Base-by-base conservation (phyloP, 1,284 basidiomycete genomes). In the Puccinia novopanici region DNA sequence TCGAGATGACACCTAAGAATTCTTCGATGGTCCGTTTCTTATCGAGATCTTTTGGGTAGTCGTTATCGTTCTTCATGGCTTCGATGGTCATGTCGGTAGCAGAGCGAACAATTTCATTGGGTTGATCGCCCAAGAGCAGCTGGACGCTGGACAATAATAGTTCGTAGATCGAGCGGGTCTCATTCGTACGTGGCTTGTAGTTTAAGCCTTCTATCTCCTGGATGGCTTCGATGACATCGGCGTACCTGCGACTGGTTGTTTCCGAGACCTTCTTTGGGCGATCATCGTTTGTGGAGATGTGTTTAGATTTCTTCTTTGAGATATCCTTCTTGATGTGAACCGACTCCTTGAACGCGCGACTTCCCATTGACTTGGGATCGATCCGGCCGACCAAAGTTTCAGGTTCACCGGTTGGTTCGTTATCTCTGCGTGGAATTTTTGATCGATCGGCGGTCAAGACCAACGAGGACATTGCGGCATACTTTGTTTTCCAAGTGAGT, bases 11-110 rank as follows among this genome's bases (percentile, higher is more conserved):
- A 0, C 93, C 90, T 3, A 96, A 85, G 71, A 98, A 89, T 17
- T 91, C 90, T 86, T 98, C 92, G 42, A 96, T 90, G 84, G 98
- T 95, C 87, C 91, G 93, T 87, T 98, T 97, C 89, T 96, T 96
- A 89, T 99, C 97, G 84, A 98, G 94, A 86, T 99, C 96, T 87
- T 95, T 97, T 87, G 95, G 86, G 82, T 89, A 88, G 17, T 81
- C 71, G 52, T 81, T 75, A 82, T 97, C 94, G 84, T 91, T 92
- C 87, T 98, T 99, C 84, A 99, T 89, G 4, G 90, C 90, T 87
- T 97, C 94, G 72, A 99, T 88, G 0, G 95, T 91, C 0, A 90
- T 90, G 86, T 99, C 96, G 22, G 97, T 92, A 5, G 97, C 97
- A 82, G 92, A 94, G 34, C 96, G 91, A 73, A 99, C 91, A 83